Percentiles rank a stretch among this genome's conserved stretches.
Conservation (phyloP, 2,329 filamentous ascomycete species). For the Ophiognomonia clavigignenti-juglandacearum region DNA sequence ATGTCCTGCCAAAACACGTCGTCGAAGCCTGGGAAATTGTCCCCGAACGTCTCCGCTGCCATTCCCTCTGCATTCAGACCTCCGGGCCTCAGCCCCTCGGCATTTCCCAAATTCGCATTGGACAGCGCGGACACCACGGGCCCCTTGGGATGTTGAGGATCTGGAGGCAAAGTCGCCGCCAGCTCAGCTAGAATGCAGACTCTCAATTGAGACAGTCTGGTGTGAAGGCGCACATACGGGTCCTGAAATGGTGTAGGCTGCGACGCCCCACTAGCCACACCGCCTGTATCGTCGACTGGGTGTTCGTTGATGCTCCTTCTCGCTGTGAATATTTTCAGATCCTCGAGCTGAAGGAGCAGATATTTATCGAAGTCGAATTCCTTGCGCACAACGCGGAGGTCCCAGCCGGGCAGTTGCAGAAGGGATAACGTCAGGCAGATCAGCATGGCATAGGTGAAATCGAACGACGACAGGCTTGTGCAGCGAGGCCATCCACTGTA, state of each 20-base stretch:
- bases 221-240: constrained; percentile 4
- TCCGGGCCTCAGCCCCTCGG: too few species aligned
- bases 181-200: constrained; percentile 7
- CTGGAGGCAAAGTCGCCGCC: constrained; percentile 1
- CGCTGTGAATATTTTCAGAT: constrained; percentile 25
- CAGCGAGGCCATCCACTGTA: constrained; percentile 31
- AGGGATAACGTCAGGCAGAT: constrained; percentile 42
- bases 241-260: neutral
- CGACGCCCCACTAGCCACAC: neutral
- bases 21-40: neutral
- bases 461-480: constrained; percentile 39
- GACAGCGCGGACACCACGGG: neutral
- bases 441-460: constrained; percentile 43
- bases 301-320: constrained; percentile 16
- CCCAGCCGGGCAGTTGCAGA: constrained; percentile 41
- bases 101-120: neutral
- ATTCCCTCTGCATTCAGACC: too few species aligned
- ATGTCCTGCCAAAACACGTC: constrained; percentile 11
- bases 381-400: constrained; percentile 29
- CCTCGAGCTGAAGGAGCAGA: constrained; percentile 25
- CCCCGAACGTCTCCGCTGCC: neutral
- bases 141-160: neutral
- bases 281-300: constrained; percentile 26
- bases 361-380: constrained; percentile 30
- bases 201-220: constrained; percentile 5